Base-by-base conservation (phyloP, 345 rosid species). In the Dipteronia dyeriana region DNA sequence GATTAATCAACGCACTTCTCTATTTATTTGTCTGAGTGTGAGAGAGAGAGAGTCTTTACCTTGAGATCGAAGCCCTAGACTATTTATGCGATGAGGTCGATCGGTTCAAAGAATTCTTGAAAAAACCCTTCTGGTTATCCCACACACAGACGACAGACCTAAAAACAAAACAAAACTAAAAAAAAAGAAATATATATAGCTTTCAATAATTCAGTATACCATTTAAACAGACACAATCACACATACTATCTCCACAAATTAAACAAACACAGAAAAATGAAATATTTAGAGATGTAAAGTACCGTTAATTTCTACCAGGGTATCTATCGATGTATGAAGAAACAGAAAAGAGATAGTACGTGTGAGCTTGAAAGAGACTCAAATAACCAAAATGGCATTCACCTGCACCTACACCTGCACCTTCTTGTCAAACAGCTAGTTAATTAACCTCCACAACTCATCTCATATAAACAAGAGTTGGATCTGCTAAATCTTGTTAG, bases 391-490 rank as follows among this genome's bases (percentile, higher is more conserved):
- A 57, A 78, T 84, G 87, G 87, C 87, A 64, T 87, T 85, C 84
- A 78, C 38, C 90, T 87, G 92, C 92, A 84, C 66, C 64, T 12
- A 20, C 89, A 82, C 71, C 86, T 74, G 90, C 87, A 89, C 90
- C 92, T 86, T 60, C 43, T 31, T 57, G 12, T 45, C 45, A 7
- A 41, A 9, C 1, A 7, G 9, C 45, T 41, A 41, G 45, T 11
- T 8, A 41, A 34, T 34, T 34, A 34, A 5, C 45, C 45, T 41
- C 45, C 45, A 41, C 23, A 13, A 11, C 17, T 11, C 3, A 12
- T 60, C 62, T 57, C 62, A 17, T n/a, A 6, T 20, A 57, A 22
- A n/a, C 22, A 57, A 17, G 23, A 17, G n/a, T 57, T 57, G 23
- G 9, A 17, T 19, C 8, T 7, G 22, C 62, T 57, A 17, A 2